These are phyloP conservation scores for Russula griseocarnosa DNA, from an alignment of 768 basidiomycete genomes.

Conservation along the genomic window DNA sequence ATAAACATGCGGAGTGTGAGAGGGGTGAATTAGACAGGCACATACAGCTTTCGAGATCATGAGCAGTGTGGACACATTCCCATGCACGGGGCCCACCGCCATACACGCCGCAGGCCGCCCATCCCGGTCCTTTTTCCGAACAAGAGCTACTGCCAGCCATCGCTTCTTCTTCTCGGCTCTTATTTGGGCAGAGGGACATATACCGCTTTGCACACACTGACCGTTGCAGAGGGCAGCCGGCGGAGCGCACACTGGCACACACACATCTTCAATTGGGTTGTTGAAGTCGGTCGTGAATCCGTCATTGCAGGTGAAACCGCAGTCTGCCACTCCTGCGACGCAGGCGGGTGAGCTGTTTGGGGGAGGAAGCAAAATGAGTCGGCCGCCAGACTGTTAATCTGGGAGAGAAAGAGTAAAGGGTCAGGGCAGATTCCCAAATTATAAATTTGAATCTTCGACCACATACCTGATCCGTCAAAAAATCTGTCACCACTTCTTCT, in stretches of 20 bases:
- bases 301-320: constrained; percentile 45
- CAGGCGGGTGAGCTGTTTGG: constrained; percentile 40
- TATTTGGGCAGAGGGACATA: constrained; percentile 34
- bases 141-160: constrained; percentile 35
- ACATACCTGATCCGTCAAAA: constrained; percentile 37
- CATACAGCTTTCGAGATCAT: constrained; percentile 53
- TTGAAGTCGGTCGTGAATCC: too few relatives aligned
- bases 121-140: constrained; percentile 30
- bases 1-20: too few relatives aligned
- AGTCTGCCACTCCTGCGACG: constrained; percentile 35
- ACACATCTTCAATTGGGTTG: too few relatives aligned
- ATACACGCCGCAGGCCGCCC: constrained; percentile 44
- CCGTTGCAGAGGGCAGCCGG: constrained; percentile 49
- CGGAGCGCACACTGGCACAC: constrained; percentile 40
- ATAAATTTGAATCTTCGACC: neutral
- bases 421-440: neutral
- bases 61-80: constrained; percentile 48
- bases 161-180: constrained; percentile 26
- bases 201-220: constrained; percentile 35
- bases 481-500: constrained; percentile 31
- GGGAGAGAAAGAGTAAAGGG: constrained; percentile 29
- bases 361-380: constrained; percentile 41
- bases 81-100: constrained; percentile 40
- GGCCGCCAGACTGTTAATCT: constrained; percentile 33
- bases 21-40: constrained; percentile 6